Conservation (phyloP, 768 basidiomycete genomes). For the Boletellus sp. region DNA sequence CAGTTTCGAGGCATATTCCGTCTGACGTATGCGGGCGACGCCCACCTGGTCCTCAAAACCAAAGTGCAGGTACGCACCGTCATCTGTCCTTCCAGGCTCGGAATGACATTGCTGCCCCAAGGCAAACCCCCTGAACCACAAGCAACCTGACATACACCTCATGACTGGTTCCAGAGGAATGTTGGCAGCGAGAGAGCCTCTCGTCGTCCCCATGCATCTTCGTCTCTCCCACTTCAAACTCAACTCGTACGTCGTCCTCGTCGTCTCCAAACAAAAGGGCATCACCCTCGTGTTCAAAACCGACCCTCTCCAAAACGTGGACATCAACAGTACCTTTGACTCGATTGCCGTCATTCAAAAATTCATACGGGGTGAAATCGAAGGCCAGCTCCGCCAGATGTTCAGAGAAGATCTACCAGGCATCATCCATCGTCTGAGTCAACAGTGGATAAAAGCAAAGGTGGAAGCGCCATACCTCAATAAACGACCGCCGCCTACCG, state of each 20-base stretch:
- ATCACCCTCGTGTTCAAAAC: conserved; percentile 99
- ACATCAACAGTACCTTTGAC: conserved; percentile 97
- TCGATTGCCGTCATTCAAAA: conserved; percentile 97
- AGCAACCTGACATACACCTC: conserved; percentile 85
- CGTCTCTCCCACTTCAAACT: conserved; percentile 94
- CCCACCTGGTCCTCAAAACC: conserved; percentile 79
- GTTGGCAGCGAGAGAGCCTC: conserved; percentile 90
- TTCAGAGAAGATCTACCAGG: conserved; percentile 95
- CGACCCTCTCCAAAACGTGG: conserved; percentile 95
- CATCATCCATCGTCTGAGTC: conserved; percentile 93
- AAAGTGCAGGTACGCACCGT: conserved; percentile 75
- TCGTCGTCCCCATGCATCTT: conserved; percentile 97
- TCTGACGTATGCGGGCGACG: conserved; percentile 91
- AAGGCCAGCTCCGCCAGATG: conserved; percentile 95
- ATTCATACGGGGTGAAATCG: conserved; percentile 96
- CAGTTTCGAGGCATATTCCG: conserved; percentile 97
- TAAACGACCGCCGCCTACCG: conserved; percentile 43
- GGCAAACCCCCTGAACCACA: conserved; percentile 95
- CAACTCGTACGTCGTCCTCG: conserved; percentile 93
- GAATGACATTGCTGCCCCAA: conserved; percentile 29
- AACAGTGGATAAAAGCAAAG: conserved; percentile 93
- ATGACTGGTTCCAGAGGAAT: conserved; percentile 82
- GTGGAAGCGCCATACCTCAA: conserved; percentile 87
- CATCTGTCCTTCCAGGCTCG: not conserved
- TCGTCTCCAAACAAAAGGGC: conserved; percentile 95